phyloP scores from a whole-genome alignment of 1,284 basidiomycete genomes.

The Schizophyllum commune region DNA sequence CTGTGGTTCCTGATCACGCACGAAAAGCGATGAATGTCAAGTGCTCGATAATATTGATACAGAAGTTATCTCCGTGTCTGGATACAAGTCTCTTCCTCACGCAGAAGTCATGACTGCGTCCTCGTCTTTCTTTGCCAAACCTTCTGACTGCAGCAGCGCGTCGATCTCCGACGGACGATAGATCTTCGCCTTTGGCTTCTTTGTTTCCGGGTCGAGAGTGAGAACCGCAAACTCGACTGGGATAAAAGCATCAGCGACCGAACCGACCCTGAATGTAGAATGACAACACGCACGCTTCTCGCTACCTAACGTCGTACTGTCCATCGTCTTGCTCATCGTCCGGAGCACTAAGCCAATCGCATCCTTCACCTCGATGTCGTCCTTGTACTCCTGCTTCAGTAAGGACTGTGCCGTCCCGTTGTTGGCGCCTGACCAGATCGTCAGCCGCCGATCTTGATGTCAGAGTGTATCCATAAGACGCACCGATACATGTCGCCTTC shows the following conservation, averaged over 20 bases:
- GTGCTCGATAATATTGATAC: too few relatives aligned
- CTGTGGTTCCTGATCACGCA: too few relatives aligned
- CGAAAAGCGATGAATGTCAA: too few relatives aligned
- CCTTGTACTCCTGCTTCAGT: constrained; percentile 98
- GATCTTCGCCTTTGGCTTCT: constrained; percentile 87
- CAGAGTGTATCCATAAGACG: too few relatives aligned
- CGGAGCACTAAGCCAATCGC: constrained; percentile 89
- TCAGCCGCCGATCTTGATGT: too few relatives aligned
- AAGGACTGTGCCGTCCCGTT: constrained; percentile 92
- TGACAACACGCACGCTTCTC: constrained; percentile 72
- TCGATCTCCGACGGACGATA: constrained; percentile 91
- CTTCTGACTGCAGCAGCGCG: constrained; percentile 75
- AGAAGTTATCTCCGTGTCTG: too few relatives aligned
- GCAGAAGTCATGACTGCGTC: constrained; percentile 57
- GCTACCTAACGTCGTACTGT: constrained; percentile 91
- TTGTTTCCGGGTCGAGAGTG: constrained; percentile 72
- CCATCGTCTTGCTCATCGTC: constrained; percentile 99
- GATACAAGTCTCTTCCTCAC: constrained; percentile 19
- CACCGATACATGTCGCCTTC: constrained; percentile 96
- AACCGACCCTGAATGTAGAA: background rate
- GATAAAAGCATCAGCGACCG: constrained; percentile 1
- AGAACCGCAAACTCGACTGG: constrained; percentile 95
- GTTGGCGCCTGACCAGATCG: constrained; percentile 70
- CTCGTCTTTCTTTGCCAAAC: constrained; percentile 82
- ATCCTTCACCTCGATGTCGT: constrained; percentile 84